These are phyloP conservation scores for Salix arbutifolia DNA, from an alignment of 345 rosid genomes.

Conservation along the genomic window DNA sequence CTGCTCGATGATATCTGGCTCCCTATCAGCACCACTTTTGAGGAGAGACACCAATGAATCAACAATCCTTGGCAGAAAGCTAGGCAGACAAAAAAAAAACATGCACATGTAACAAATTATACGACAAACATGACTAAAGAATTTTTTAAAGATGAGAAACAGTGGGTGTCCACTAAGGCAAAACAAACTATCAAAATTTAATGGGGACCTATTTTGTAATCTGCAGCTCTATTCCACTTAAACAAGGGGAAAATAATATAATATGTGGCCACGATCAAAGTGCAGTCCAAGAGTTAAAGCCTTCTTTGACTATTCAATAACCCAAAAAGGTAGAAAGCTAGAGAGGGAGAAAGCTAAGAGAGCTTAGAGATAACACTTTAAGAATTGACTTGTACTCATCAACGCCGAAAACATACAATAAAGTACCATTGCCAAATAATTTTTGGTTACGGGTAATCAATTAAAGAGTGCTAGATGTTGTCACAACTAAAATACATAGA, in stretches of 20 bases:
- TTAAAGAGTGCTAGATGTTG: no score
- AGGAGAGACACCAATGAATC: constrained; percentile 59
- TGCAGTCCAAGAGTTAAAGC: not conserved
- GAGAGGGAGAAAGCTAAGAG: not conserved
- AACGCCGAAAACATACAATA: no score
- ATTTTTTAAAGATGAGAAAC: not conserved
- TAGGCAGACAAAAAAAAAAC: constrained; percentile 26
- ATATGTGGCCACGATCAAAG: not conserved
- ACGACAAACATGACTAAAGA: not conserved
- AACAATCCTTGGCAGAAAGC: constrained; percentile 63
- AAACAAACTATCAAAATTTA: no score
- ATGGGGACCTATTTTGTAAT: not conserved
- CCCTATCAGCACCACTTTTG: constrained; percentile 72
- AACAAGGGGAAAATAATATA: not conserved
- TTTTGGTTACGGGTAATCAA: no score
- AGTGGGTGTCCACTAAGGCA: not conserved
- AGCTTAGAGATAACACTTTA: not conserved
- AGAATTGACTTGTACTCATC: not conserved
- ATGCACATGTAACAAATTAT: not conserved
- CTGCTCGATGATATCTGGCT: constrained; percentile 90
- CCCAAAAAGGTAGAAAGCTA: not conserved
- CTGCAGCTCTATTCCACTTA: not conserved
- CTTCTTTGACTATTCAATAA: not conserved
- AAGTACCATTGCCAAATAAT: no score
- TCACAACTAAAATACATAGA: no score